phyloP scores from a whole-genome alignment of 2,329 filamentous ascomycete genomes.

The Ciborinia camelliae region DNA sequence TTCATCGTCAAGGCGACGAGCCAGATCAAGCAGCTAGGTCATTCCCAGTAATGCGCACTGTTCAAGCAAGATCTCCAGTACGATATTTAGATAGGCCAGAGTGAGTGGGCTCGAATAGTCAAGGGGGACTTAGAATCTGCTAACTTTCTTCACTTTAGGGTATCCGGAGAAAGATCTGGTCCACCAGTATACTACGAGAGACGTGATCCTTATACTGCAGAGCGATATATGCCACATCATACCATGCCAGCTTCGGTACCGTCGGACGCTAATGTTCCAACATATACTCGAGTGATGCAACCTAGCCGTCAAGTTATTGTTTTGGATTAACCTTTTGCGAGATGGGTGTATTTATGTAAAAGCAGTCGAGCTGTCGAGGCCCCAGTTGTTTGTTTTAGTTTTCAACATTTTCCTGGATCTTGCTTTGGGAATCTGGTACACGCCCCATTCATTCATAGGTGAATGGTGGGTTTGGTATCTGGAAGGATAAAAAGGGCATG shows the following conservation, averaged over 20 bases:
- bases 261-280: conserved; percentile 12
- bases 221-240: neutral
- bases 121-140: conserved; percentile 17
- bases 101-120: conserved; percentile 27
- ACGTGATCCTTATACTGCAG: conserved; percentile 8
- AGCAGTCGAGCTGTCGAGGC: too few relatives aligned
- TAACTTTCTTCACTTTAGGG: conserved; percentile 24
- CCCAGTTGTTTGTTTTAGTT: neutral
- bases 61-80: conserved; percentile 31
- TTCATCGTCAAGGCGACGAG: conserved; percentile 22
- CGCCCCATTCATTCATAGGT: neutral
- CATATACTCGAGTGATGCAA: conserved; percentile 20
- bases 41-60: conserved; percentile 20
- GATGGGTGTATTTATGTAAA: neutral
- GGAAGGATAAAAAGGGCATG: neutral
- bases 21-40: conserved; percentile 25
- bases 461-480: neutral
- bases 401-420: neutral
- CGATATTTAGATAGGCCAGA: conserved; percentile 29
- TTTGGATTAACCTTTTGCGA: conserved; percentile 20
- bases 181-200: conserved; percentile 22
- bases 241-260: conserved; percentile 16
- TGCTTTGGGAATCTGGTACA: neutral
- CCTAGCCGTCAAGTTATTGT: conserved; percentile 27
- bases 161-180: conserved; percentile 20